A percentile compares a stretch with the other conserved stretches of the same genome.
These are phyloP conservation scores for Phytomonas francai DNA, from an alignment of 208 protist species.

Conservation along the genomic window DNA sequence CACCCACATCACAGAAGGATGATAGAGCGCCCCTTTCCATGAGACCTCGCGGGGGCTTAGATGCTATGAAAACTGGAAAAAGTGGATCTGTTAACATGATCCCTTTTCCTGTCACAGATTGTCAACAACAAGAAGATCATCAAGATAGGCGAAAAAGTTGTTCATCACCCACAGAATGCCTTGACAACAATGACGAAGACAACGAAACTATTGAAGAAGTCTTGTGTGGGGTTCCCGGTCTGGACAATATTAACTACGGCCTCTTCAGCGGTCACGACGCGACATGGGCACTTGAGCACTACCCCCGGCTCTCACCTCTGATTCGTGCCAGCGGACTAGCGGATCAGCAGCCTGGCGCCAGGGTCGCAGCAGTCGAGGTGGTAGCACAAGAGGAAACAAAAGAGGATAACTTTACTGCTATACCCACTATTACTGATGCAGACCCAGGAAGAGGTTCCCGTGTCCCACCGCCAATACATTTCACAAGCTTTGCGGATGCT, in stretches of 20 bases:
- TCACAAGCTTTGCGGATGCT: constrained; percentile 18
- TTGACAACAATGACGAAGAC: constrained; percentile 15
- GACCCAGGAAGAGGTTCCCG: not conserved
- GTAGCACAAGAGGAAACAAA: constrained; percentile 15
- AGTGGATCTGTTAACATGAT: not conserved
- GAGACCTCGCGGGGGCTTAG: not conserved
- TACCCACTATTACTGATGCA: not conserved
- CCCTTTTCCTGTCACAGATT: not conserved
- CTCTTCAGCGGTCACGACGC: constrained; percentile 61
- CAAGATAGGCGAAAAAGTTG: not conserved
- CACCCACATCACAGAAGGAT: not conserved
- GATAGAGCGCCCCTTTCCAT: not conserved
- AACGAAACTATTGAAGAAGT: constrained; percentile 58
- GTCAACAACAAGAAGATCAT: not conserved
- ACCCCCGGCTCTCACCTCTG: constrained; percentile 48
- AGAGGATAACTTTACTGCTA: not conserved
- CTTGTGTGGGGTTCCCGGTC: constrained; percentile 62
- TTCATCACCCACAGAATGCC: not conserved
- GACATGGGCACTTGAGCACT: constrained; percentile 48
- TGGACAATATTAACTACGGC: constrained; percentile 85
- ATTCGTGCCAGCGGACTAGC: constrained; percentile 26
- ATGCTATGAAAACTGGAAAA: not conserved
- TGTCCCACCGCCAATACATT: constrained; percentile 20
- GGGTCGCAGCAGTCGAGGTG: not conserved
- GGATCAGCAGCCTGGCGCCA: not conserved